These are phyloP conservation scores for Apophysomyces trapeziformis DNA, from an alignment of 371 early-diverging fungal genomes.

Conservation along the genomic window DNA sequence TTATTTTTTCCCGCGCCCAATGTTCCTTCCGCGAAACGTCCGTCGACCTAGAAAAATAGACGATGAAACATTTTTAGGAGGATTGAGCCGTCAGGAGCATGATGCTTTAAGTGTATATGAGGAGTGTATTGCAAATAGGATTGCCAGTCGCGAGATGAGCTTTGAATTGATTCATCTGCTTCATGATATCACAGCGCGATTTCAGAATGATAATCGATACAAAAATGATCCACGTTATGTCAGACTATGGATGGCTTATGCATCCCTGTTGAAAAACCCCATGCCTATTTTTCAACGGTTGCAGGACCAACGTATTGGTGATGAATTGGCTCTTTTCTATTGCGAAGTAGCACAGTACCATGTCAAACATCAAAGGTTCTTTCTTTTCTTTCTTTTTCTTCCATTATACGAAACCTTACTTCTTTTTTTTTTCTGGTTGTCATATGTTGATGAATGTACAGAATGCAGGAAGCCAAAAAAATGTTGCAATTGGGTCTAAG, in stretches of 20 bases:
- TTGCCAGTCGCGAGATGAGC: conserved; percentile 57
- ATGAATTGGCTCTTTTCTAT: conserved; percentile 32
- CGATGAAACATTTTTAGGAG: neutral
- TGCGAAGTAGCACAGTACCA: conserved; percentile 29
- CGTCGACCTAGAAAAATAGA: neutral
- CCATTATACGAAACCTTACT: too few species aligned
- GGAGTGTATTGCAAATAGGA: conserved; percentile 65
- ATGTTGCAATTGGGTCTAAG: conserved; percentile 27
- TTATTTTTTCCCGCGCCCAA: neutral
- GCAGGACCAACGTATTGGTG: conserved; percentile 33
- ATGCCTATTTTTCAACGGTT: conserved; percentile 28
- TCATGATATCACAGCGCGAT: conserved; percentile 13
- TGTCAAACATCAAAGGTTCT: conserved; percentile 10
- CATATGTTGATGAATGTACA: neutral
- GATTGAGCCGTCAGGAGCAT: conserved; percentile 30
- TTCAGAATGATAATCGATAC: conserved; percentile 24
- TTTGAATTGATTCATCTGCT: conserved; percentile 14
- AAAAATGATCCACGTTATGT: conserved; percentile 34
- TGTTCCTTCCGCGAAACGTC: conserved; percentile 3
- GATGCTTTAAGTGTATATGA: conserved; percentile 73
- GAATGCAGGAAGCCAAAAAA: conserved; percentile 21
- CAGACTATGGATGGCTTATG: conserved; percentile 35
- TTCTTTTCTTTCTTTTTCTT: too few species aligned
- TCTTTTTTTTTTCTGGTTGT: too few species aligned
- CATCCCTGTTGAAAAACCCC: conserved; percentile 25